These are phyloP conservation scores for Volutella citrinella DNA, from an alignment of 2,329 filamentous ascomycete genomes.

Conservation along the genomic window DNA sequence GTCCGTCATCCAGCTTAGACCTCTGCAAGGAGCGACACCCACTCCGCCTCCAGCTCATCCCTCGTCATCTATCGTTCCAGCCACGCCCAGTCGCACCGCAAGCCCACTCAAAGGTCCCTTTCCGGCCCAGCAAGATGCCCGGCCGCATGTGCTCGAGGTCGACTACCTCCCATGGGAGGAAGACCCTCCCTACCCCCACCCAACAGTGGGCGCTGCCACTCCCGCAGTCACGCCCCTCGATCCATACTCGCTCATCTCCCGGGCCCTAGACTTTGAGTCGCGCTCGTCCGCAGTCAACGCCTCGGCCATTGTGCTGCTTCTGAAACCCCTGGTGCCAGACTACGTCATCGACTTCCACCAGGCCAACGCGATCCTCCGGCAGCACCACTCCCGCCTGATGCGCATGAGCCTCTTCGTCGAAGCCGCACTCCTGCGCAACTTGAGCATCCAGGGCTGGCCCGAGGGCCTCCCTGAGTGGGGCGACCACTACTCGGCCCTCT, in stretches of 20 bases:
- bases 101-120: constrained; percentile 25
- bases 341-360: constrained; percentile 54
- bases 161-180: constrained; percentile 59
- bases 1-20: too few species aligned
- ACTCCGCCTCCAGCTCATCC: too few species aligned
- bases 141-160: constrained; percentile 47
- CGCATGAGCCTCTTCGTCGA: constrained; percentile 58
- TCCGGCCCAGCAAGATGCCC: constrained; percentile 35
- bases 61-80: constrained; percentile 15
- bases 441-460: constrained; percentile 58
- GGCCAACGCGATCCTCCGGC: constrained; percentile 53
- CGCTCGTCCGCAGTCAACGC: constrained; percentile 56
- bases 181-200: constrained; percentile 55
- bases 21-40: too few species aligned
- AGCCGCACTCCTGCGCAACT: constrained; percentile 58
- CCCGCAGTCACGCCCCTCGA: constrained; percentile 43
- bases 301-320: constrained; percentile 58
- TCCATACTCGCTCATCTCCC: constrained; percentile 51
- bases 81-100: constrained; percentile 12
- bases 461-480: constrained; percentile 50
- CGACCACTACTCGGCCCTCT: constrained; percentile 52
- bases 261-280: constrained; percentile 55
- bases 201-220: constrained; percentile 18
- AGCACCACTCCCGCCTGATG: constrained; percentile 60
- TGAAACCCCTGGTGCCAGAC: constrained; percentile 55